Evolutionary conservation across 768 basidiomycete genomes (phyloP).

Genomic region (Arthromyces matolae): DNA sequence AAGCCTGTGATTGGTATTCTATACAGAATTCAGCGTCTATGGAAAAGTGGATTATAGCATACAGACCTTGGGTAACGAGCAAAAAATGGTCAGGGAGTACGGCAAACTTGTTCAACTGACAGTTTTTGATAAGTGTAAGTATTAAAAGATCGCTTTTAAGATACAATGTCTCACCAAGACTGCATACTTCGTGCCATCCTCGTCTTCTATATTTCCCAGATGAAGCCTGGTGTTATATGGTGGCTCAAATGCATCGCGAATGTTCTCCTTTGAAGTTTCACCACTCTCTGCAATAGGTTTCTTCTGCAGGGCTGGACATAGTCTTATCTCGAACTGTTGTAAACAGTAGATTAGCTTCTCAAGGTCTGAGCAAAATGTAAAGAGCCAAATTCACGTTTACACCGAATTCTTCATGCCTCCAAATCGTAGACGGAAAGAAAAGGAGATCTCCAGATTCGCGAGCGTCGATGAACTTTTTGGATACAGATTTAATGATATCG

Average conservation of each 20-base stretch:
- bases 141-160: neutral
- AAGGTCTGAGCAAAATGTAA: too few species aligned
- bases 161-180: conserved; percentile 53
- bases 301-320: conserved; percentile 82
- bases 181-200: conserved; percentile 57
- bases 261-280: conserved; percentile 22
- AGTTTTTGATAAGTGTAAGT: neutral
- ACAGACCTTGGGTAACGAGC: conserved; percentile 77
- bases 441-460: conserved; percentile 61
- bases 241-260: conserved; percentile 73
- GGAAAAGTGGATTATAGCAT: neutral
- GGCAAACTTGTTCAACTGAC: conserved; percentile 89
- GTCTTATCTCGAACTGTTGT: conserved; percentile 88
- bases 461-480: conserved; percentile 55
- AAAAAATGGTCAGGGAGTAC: conserved; percentile 84
- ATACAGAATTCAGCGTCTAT: neutral
- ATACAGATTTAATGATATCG: conserved; percentile 55
- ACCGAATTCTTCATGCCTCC: conserved; percentile 55
- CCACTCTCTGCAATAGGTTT: conserved; percentile 49
- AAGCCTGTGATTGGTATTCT: conserved; percentile 78
- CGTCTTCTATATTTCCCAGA: conserved; percentile 71
- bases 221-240: conserved; percentile 78
- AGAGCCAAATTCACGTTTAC: conserved; percentile 47
- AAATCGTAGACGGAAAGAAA: conserved; percentile 73
- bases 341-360: too few species aligned